Evolutionary conservation across 129 eudicot species (phyloP).

Genomic region (Chrysanthemum makinoi): DNA sequence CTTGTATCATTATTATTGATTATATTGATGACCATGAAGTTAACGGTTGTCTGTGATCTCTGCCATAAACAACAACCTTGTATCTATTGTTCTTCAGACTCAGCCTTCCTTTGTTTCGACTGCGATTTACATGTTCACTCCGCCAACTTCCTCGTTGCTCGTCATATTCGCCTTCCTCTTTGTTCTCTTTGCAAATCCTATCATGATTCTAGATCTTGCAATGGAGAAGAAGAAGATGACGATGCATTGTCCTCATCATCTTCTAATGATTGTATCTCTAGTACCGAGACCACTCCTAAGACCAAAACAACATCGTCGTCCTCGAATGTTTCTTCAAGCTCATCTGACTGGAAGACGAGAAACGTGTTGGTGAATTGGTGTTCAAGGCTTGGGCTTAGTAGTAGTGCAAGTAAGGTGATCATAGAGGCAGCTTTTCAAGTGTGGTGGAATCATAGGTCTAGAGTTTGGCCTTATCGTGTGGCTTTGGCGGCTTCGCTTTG

Average conservation of each 20-base stretch:
- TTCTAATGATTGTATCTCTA: too few relatives aligned
- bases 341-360: too few relatives aligned
- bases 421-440: constrained; percentile 26
- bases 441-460: constrained; percentile 16
- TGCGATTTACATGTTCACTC: constrained; percentile 22
- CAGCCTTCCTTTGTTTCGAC: constrained; percentile 35
- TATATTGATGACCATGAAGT: neutral
- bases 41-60: constrained; percentile 12
- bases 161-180: constrained; percentile 27
- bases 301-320: too few relatives aligned
- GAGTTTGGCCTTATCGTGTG: constrained; percentile 41
- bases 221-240: neutral
- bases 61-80: constrained; percentile 25
- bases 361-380: too few relatives aligned
- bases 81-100: constrained; percentile 30
- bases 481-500: constrained; percentile 52
- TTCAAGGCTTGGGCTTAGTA: too few relatives aligned
- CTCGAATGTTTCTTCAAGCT: too few relatives aligned
- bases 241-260: too few relatives aligned
- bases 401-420: too few relatives aligned
- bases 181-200: neutral
- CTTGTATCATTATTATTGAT: too few relatives aligned
- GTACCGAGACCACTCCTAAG: too few relatives aligned
- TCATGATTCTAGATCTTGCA: neutral
- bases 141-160: constrained; percentile 33